Percentiles rank a stretch among this genome's conserved stretches.
These are phyloP conservation scores for Cercospora sesami DNA, from an alignment of 2,329 filamentous ascomycete genomes.

Conservation along the genomic window DNA sequence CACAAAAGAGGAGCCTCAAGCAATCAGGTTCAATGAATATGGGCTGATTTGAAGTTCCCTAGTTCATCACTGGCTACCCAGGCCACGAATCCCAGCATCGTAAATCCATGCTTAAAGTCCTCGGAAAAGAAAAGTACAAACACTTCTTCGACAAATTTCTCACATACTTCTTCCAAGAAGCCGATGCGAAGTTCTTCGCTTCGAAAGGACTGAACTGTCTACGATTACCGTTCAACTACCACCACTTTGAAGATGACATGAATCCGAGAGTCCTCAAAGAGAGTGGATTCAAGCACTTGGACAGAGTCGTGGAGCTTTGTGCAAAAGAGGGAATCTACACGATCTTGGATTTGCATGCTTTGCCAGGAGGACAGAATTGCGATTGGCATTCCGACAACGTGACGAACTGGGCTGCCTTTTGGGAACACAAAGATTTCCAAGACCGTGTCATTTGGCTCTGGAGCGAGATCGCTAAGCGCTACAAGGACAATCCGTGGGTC, in stretches of 20 bases:
- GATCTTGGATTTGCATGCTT: slow-evolving; percentile 53
- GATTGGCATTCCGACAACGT: slow-evolving; percentile 55
- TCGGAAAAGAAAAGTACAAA: slow-evolving; percentile 58
- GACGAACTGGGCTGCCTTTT: slow-evolving; percentile 50
- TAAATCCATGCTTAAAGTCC: slow-evolving; percentile 53
- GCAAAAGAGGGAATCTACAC: slow-evolving; percentile 52
- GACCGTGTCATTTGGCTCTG: slow-evolving; percentile 54
- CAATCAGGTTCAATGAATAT: slow-evolving; percentile 1
- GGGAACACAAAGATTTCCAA: slow-evolving; percentile 54
- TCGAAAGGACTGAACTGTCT: slow-evolving; percentile 59
- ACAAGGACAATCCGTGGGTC: slow-evolving; percentile 48
- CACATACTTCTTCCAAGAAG: slow-evolving; percentile 60
- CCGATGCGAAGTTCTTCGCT: slow-evolving; percentile 60
- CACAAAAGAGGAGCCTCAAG: neutral
- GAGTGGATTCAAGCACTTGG: slow-evolving; percentile 52
- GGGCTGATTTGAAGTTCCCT: slow-evolving; percentile 45
- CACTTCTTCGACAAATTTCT: slow-evolving; percentile 62
- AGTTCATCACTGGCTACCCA: slow-evolving; percentile 62
- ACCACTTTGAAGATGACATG: slow-evolving; percentile 55
- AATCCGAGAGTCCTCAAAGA: slow-evolving; percentile 50
- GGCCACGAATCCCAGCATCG: slow-evolving; percentile 60
- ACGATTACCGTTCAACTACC: slow-evolving; percentile 62
- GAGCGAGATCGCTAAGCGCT: slow-evolving; percentile 50
- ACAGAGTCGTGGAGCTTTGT: slow-evolving; percentile 52
- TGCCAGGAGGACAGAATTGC: slow-evolving; percentile 52